A percentile compares a stretch with the other conserved stretches of the same genome.
Evolutionary conservation across 2,329 filamentous ascomycete genomes (phyloP).

Genomic region (Claviceps paspali): DNA sequence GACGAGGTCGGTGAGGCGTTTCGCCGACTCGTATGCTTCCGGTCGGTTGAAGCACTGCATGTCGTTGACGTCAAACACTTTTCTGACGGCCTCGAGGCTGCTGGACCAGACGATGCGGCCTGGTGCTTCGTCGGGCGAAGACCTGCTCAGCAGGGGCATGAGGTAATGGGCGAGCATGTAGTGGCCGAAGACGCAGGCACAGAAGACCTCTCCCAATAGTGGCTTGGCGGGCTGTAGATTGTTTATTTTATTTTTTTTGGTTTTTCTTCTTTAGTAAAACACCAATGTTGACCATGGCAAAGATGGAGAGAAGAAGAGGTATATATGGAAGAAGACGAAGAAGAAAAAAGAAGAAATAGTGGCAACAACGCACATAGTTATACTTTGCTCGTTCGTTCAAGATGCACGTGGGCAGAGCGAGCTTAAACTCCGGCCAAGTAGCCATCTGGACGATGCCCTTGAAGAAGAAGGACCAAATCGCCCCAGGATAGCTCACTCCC

Average conservation of each 20-base stretch:
- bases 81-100: slow-evolving; percentile 52
- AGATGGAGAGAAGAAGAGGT: not conserved
- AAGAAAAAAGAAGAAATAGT: too few species aligned
- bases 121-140: slow-evolving; percentile 21
- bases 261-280: not conserved
- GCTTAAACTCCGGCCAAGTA: slow-evolving; percentile 69
- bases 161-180: slow-evolving; percentile 77
- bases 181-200: slow-evolving; percentile 88
- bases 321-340: not conserved
- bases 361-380: slow-evolving; percentile 21
- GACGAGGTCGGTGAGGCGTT: slow-evolving; percentile 74
- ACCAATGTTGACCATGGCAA: too few species aligned
- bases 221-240: slow-evolving; percentile 40
- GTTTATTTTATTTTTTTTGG: not conserved
- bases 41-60: slow-evolving; percentile 53
- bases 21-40: slow-evolving; percentile 69
- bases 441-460: slow-evolving; percentile 47
- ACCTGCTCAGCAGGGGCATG: slow-evolving; percentile 51
- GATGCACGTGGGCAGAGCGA: slow-evolving; percentile 33
- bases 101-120: slow-evolving; percentile 78
- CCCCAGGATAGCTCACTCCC: slow-evolving; percentile 54
- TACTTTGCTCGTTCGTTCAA: slow-evolving; percentile 24
- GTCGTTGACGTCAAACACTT: slow-evolving; percentile 49
- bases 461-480: slow-evolving; percentile 39
- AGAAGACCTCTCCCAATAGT: slow-evolving; percentile 66